Percentiles rank a stretch among this genome's conserved stretches.
Evolutionary conservation across 176 grass and related monocot species (phyloP).

Genomic region (Lolium multiflorum): DNA sequence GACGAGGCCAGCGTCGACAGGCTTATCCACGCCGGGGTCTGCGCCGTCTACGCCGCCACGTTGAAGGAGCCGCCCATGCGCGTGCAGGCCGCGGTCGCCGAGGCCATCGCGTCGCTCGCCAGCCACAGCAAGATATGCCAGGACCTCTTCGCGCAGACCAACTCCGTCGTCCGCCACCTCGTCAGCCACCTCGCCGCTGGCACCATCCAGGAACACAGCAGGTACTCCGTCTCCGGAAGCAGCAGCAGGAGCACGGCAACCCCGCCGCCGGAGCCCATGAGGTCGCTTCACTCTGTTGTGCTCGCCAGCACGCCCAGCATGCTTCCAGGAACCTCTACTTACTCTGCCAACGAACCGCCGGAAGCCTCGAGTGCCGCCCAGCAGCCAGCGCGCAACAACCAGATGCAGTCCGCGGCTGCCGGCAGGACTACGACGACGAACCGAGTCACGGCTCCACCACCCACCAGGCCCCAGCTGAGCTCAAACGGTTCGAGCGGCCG

Average conservation of each 20-base stretch:
- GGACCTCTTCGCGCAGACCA: slow-evolving; percentile 76
- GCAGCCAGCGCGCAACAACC: slow-evolving; percentile 37
- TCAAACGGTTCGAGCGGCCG: slow-evolving; percentile 39
- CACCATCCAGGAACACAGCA: slow-evolving; percentile 89
- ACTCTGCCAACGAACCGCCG: slow-evolving; percentile 15
- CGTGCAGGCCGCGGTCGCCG: slow-evolving; percentile 76
- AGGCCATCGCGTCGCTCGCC: slow-evolving; percentile 72
- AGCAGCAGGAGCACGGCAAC: neutral
- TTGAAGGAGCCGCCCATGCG: slow-evolving; percentile 82
- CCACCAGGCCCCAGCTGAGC: slow-evolving; percentile 22
- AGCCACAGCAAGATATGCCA: slow-evolving; percentile 57
- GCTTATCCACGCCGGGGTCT: slow-evolving; percentile 67
- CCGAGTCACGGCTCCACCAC: slow-evolving; percentile 11
- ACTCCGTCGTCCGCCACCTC: slow-evolving; percentile 72
- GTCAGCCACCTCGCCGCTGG: slow-evolving; percentile 77
- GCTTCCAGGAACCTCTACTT: slow-evolving; percentile 11
- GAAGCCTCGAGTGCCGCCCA: neutral
- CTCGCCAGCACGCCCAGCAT: slow-evolving; percentile 53
- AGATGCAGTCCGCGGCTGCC: slow-evolving; percentile 67
- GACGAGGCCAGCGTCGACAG: slow-evolving; percentile 65
- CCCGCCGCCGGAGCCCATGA: neutral
- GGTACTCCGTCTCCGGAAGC: slow-evolving; percentile 52
- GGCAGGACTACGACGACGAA: slow-evolving; percentile 41
- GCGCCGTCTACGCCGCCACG: slow-evolving; percentile 67
- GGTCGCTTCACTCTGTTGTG: slow-evolving; percentile 73